Conservation (phyloP, 495 filamentous ascomycete genomes). For the Tirmania nivea region DNA sequence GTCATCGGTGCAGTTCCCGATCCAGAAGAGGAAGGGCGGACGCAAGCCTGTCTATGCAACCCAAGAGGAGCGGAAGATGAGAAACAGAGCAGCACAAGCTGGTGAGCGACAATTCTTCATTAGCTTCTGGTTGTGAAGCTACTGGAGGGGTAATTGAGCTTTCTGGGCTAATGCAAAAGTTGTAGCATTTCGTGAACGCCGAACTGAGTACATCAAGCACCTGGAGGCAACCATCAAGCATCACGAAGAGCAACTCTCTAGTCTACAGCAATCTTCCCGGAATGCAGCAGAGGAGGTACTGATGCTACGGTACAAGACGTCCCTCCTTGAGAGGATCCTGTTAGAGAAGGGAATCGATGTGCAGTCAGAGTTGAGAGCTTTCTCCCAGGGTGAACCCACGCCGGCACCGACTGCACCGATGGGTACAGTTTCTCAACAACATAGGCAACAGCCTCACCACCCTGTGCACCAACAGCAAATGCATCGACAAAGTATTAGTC, state of each 20-base stretch:
- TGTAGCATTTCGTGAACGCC: constrained; percentile 64
- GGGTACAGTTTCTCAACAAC: constrained; percentile 18
- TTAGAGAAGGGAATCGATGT: constrained; percentile 98
- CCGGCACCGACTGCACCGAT: constrained; percentile 8
- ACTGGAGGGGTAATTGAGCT: neutral
- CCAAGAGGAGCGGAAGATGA: constrained; percentile 92
- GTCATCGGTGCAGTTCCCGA: constrained; percentile 15
- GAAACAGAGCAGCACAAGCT: constrained; percentile 91
- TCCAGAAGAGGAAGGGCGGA: constrained; percentile 84
- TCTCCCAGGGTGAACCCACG: constrained; percentile 31
- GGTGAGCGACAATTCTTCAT: constrained; percentile 21
- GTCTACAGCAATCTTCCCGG: constrained; percentile 79
- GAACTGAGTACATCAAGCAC: constrained; percentile 98
- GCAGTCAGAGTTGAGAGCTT: constrained; percentile 70
- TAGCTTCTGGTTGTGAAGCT: neutral
- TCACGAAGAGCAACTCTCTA: constrained; percentile 82
- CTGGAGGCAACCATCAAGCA: constrained; percentile 93
- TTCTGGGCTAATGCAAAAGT: neutral
- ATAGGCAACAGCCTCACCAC: constrained; percentile 24
- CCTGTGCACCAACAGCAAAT: constrained; percentile 7
- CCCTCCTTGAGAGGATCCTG: constrained; percentile 78
- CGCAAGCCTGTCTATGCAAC: constrained; percentile 97
- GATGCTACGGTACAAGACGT: constrained; percentile 98
- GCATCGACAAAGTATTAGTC: constrained; percentile 11
- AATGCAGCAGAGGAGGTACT: constrained; percentile 90